Evolutionary conservation across 768 basidiomycete species (phyloP), one percentile per base, ranked within the genome.

Genomic region (Zangia roseola): DNA sequence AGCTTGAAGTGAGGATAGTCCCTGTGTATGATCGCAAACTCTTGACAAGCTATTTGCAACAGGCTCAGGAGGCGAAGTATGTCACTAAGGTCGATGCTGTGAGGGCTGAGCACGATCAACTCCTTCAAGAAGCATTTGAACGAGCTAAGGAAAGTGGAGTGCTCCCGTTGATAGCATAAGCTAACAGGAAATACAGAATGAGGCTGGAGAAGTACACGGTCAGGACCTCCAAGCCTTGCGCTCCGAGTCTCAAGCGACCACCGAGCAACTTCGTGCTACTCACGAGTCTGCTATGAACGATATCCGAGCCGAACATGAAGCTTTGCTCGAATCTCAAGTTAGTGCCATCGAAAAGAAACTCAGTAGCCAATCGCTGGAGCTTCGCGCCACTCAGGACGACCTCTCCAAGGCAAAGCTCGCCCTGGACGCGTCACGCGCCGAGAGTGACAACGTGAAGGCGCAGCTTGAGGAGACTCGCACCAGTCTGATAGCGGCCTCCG

Each of bases 331-430:
- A 47, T 75, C 74, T 16, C 76, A 86, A 56, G 71, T 79, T 34
- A 73, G 75, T 45, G 64, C 64, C 0, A 68, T 84, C 19, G 81
- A 83, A 68, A 90, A 90, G 71, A 77, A 79, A 59, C 75, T 88
- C 43, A 72, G 72, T 45, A 78, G 69, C 42, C 73, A 85, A 53
- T 80, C 71, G 47, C 70, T 91, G 25, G 88, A 92, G 56, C 78
- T 93, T 36, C 90, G 86, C 60, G 91, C 90, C 13, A 90, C 91
- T 0, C 82, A 85, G 59, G 90, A 93, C 53, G 90, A 92, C 63
- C 81, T 94, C 30, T 61, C 75, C 3, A 92, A 91, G 72, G 76
- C 86, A 6, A 92, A 93, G 65, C 62, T 78, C 1, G 69, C 79
- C 21, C 60, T 84, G 8, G 76, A 83, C 17, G 51, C 77, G 6